Conservation (phyloP, 139 green algal species). For the Pleodorina starrii region DNA sequence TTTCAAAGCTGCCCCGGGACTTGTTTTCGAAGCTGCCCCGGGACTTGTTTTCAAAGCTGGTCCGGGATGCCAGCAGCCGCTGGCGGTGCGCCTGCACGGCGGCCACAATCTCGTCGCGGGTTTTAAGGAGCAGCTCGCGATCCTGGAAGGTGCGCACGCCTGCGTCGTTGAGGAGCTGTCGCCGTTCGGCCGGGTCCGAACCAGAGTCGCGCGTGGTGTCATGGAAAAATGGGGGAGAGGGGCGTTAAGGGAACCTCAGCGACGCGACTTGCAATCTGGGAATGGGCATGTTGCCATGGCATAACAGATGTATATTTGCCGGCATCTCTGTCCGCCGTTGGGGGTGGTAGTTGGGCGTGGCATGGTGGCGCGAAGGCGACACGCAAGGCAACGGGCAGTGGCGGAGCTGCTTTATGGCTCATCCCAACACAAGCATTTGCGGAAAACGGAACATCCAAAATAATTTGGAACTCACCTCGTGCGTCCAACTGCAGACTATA, state of each 20-base stretch:
- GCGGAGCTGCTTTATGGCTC: background rate
- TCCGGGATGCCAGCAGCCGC: background rate
- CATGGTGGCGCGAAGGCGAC: background rate
- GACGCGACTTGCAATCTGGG: no score
- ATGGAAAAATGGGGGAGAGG: background rate
- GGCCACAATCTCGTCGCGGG: background rate
- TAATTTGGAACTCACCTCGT: slow-evolving; percentile 31
- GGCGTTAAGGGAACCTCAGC: no score
- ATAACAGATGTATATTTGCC: no score
- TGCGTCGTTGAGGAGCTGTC: slow-evolving; percentile 22
- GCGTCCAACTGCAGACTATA: slow-evolving; percentile 20
- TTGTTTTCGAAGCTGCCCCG: no score
- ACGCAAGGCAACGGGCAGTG: background rate
- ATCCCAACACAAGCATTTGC: background rate
- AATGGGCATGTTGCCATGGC: no score
- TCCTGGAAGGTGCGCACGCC: slow-evolving; percentile 11
- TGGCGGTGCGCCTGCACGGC: background rate
- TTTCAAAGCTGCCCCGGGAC: background rate
- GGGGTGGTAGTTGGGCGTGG: no score
- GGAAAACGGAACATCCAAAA: background rate
- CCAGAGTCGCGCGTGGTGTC: no score
- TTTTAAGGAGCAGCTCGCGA: slow-evolving; percentile 34
- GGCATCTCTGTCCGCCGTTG: no score
- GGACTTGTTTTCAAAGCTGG: background rate
- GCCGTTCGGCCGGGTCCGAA: no score